Percentiles rank a stretch among this genome's conserved stretches.
These are phyloP conservation scores for Arabidopsis arenosa DNA, from an alignment of 345 rosid genomes.

Conservation along the genomic window DNA sequence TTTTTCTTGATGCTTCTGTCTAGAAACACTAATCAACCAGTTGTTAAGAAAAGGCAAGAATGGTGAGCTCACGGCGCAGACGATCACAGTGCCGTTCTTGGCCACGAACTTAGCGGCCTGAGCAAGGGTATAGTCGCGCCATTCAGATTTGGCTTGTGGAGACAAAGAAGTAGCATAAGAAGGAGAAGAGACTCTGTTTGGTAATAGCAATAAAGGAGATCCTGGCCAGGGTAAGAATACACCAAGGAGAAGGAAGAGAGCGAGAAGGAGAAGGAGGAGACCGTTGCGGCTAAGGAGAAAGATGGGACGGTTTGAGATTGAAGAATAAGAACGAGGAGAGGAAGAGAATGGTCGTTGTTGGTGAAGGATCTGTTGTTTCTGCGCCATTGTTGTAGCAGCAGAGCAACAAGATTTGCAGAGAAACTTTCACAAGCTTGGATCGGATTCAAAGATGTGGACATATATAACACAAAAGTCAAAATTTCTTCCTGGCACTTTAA, in stretches of 20 bases:
- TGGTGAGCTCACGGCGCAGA: conserved; percentile 78
- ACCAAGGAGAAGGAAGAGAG: conserved; percentile 66
- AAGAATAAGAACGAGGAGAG: conserved; percentile 51
- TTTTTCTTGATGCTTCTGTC: conserved; percentile 75
- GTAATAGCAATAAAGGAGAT: conserved; percentile 50
- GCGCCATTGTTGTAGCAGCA: conserved; percentile 41
- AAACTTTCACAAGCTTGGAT: not conserved
- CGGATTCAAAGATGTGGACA: not conserved
- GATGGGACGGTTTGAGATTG: conserved; percentile 47
- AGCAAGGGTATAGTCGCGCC: conserved; percentile 74
- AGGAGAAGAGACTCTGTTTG: conserved; percentile 24
- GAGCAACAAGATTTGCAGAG: not conserved
- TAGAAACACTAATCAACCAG: conserved; percentile 78
- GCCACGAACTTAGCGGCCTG: conserved; percentile 79
- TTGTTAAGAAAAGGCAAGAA: conserved; percentile 77
- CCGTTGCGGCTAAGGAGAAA: conserved; percentile 59
- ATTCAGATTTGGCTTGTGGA: conserved; percentile 47
- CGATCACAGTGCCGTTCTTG: conserved; percentile 69
- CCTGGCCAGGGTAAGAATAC: conserved; percentile 67
- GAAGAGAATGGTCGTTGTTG: conserved; percentile 61
- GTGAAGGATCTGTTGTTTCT: not conserved
- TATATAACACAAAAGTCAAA: not conserved
- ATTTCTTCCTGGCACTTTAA: not conserved
- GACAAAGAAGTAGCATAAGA: not conserved
- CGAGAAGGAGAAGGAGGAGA: conserved; percentile 59